phyloP scores from a whole-genome alignment of 768 basidiomycete genomes.

The Fomitopsis pulvina region DNA sequence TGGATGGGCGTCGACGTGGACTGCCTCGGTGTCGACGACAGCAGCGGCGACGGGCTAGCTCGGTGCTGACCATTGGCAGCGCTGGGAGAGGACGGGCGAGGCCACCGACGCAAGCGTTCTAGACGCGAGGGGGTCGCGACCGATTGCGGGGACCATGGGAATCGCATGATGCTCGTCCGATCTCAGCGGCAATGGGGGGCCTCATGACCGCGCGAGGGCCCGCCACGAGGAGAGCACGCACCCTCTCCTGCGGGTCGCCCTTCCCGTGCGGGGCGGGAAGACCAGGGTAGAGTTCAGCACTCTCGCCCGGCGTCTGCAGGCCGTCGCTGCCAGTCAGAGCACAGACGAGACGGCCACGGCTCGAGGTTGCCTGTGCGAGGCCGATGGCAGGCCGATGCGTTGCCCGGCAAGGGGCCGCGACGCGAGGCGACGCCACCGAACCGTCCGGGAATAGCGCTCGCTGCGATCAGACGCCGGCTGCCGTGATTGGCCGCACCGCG shows the following conservation, averaged over 20 bases:
- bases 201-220: constrained; percentile 2
- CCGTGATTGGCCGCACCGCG: not conserved
- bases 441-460: not conserved
- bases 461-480: constrained; percentile 1
- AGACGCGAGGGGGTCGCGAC: constrained; percentile 3
- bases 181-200: constrained; percentile 16
- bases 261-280: not conserved
- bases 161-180: constrained; percentile 15
- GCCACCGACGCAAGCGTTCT: not conserved
- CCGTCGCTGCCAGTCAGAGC: not conserved
- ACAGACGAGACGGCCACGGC: not conserved
- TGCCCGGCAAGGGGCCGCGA: not conserved
- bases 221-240: constrained; percentile 1
- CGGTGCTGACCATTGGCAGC: not conserved
- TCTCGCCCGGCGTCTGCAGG: not conserved
- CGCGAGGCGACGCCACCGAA: not conserved
- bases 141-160: constrained; percentile 14
- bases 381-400: not conserved
- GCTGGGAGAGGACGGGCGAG: not conserved
- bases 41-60: constrained; percentile 7
- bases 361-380: not conserved
- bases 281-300: not conserved
- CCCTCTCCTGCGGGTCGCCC: not conserved
- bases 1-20: not conserved
- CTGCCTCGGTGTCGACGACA: not conserved